phyloP scores from a whole-genome alignment of 352 stramenopile genomes.

The Phytopythium montanum region DNA sequence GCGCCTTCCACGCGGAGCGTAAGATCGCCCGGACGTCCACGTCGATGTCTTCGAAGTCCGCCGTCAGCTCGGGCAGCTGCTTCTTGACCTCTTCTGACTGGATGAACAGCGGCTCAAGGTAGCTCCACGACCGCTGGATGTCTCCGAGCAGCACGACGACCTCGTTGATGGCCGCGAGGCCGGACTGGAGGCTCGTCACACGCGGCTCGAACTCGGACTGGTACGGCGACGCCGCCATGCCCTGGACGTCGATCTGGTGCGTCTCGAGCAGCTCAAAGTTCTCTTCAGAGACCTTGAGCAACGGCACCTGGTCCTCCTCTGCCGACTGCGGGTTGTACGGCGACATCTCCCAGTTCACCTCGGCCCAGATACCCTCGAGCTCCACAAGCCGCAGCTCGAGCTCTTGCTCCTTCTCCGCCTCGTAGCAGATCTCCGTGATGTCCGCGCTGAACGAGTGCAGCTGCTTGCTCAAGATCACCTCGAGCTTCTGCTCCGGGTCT shows the following conservation, averaged over 20 bases:
- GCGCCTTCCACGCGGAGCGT: constrained; percentile 77
- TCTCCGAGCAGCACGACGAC: constrained; percentile 92
- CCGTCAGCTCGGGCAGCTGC: constrained; percentile 92
- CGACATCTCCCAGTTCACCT: constrained; percentile 93
- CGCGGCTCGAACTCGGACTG: constrained; percentile 94
- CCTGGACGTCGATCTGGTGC: constrained; percentile 96
- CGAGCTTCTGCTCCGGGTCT: constrained; percentile 89
- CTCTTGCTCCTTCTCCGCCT: constrained; percentile 96
- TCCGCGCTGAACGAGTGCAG: constrained; percentile 93
- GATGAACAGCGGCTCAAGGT: constrained; percentile 95
- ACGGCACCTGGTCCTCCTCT: constrained; percentile 84
- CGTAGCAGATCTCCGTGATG: constrained; percentile 96
- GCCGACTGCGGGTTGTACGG: constrained; percentile 79
- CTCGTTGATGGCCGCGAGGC: constrained; percentile 89
- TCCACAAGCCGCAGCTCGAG: constrained; percentile 90
- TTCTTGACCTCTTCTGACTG: constrained; percentile 96
- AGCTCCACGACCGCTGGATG: constrained; percentile 96
- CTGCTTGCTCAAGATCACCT: constrained; percentile 90
- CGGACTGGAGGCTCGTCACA: constrained; percentile 85
- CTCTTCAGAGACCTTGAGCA: constrained; percentile 93
- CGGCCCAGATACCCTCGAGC: constrained; percentile 89
- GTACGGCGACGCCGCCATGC: constrained; percentile 95
- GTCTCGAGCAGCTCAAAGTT: constrained; percentile 97
- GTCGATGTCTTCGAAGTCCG: constrained; percentile 94
- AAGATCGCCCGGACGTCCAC: constrained; percentile 89